phyloP scores from a whole-genome alignment of 148 eudicot species.

The Rhododendron williamsianum region DNA sequence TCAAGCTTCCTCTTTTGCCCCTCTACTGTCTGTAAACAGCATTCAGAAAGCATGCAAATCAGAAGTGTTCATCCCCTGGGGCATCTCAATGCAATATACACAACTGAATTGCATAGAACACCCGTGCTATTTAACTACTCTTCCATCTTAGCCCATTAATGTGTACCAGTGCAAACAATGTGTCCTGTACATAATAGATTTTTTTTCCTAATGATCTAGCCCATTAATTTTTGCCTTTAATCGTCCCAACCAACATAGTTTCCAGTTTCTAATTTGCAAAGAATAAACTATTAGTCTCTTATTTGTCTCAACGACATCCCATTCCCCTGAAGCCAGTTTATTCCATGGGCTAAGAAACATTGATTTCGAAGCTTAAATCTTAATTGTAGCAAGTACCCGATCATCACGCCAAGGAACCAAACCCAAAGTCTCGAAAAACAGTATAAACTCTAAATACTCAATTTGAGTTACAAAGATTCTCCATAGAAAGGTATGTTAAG shows the following conservation, averaged over 20 bases:
- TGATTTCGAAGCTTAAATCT: neutral
- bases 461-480: neutral
- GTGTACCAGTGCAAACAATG: neutral
- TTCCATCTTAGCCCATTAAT: neutral
- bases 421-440: neutral
- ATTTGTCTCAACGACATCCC: neutral
- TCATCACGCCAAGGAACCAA: neutral
- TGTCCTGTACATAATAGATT: neutral
- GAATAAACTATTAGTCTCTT: neutral
- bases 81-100: neutral
- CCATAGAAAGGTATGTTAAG: neutral
- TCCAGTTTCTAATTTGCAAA: neutral
- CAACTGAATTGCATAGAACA: neutral
- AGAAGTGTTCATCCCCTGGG: neutral
- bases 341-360: neutral
- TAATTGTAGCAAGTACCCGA: neutral
- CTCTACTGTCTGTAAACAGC: conserved; percentile 63
- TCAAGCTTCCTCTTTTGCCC: conserved; percentile 72
- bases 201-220: neutral
- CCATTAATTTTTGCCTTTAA: neutral
- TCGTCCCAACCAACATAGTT: neutral
- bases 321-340: neutral
- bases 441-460: neutral
- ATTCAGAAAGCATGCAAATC: conserved; percentile 5
- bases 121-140: neutral